Evolutionary conservation across 257 asterid genomes (phyloP), one percentile per base, ranked within the genome.

Genomic region (Nicotiana undulata): DNA sequence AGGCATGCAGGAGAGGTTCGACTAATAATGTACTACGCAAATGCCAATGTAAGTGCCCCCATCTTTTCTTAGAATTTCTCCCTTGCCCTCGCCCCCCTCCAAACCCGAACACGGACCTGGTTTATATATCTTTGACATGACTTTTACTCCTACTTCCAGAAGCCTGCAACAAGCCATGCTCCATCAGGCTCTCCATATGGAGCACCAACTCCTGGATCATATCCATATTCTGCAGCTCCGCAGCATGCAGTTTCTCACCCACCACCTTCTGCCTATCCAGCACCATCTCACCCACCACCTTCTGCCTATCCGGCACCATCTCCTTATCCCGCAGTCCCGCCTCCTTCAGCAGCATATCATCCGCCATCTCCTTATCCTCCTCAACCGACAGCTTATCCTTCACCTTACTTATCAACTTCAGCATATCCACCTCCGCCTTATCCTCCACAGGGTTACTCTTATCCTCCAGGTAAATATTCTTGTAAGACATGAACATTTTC

Each of bases 1-100:
- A 96, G 99, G 89, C 83, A 90, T 85, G 96, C 97, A 16, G 99
- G 99, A 77, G 97, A 94, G 88, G 89, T 96, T 75, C 91, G 97
- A 70, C 65, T 96, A 79, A 94, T 96, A 84, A 86, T 96, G 94
- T 97, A 96, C 89, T 91, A 88, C 81, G 78, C 96, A 49, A 89
- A 88, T 81, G 92, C 93, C 86, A 87, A 77, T 74, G 98, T 89
- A 87, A 89, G 93, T 81, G 18, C 51, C 52, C 40, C 9, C 4
- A 7, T 24, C 16, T 49, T 72, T 4, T 49, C 61, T 74, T 70
- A 22, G 22, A 44, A 22, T 49, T 24, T 24, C 77, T 40, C 11
- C 13, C 76, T 68, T 40, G 31, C 29, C 16, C 20, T 55, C 5
- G 58, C 16, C 15, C 31, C 40, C 18, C 18, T 8, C 67, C 1